Evolutionary conservation across 768 basidiomycete species (phyloP).

Genomic region (Tephrocybe sp.): DNA sequence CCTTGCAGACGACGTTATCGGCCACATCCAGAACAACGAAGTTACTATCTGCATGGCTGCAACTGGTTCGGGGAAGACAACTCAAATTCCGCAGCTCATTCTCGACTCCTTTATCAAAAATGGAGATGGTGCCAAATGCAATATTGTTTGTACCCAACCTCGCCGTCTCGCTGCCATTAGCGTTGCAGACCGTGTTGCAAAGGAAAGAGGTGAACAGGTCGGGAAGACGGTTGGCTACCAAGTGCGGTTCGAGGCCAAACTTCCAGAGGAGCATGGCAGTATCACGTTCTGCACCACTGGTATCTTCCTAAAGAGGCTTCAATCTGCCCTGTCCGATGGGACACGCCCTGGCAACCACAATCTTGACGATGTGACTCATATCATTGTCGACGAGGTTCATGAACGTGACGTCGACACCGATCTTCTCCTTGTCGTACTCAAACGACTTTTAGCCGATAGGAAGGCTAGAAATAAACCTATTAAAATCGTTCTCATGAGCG

Average conservation of each 20-base stretch:
- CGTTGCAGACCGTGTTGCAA: slow-evolving; percentile 87
- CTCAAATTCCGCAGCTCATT: slow-evolving; percentile 90
- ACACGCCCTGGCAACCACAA: slow-evolving; percentile 27
- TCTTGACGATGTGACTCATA: slow-evolving; percentile 82
- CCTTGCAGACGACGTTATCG: slow-evolving; percentile 61
- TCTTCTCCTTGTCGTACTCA: slow-evolving; percentile 83
- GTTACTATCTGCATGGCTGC: slow-evolving; percentile 89
- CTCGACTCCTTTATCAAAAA: slow-evolving; percentile 78
- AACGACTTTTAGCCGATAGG: slow-evolving; percentile 75
- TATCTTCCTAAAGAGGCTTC: slow-evolving; percentile 83
- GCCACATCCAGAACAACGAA: slow-evolving; percentile 70
- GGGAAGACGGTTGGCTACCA: slow-evolving; percentile 85
- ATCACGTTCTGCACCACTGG: slow-evolving; percentile 94
- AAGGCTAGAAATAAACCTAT: slow-evolving; percentile 66
- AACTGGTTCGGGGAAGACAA: slow-evolving; percentile 93
- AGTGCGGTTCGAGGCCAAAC: slow-evolving; percentile 84
- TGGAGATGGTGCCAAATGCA: slow-evolving; percentile 81
- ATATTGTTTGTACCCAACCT: slow-evolving; percentile 92
- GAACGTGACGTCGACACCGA: slow-evolving; percentile 95
- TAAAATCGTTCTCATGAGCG: slow-evolving; percentile 93
- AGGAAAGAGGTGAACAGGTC: slow-evolving; percentile 73
- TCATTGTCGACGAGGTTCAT: slow-evolving; percentile 95
- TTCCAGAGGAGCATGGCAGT: slow-evolving; percentile 76
- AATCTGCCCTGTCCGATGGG: slow-evolving; percentile 59
- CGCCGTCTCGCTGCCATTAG: slow-evolving; percentile 89